Conservation (phyloP, 768 basidiomycete genomes). For the Rhizopogon vesiculosus region DNA sequence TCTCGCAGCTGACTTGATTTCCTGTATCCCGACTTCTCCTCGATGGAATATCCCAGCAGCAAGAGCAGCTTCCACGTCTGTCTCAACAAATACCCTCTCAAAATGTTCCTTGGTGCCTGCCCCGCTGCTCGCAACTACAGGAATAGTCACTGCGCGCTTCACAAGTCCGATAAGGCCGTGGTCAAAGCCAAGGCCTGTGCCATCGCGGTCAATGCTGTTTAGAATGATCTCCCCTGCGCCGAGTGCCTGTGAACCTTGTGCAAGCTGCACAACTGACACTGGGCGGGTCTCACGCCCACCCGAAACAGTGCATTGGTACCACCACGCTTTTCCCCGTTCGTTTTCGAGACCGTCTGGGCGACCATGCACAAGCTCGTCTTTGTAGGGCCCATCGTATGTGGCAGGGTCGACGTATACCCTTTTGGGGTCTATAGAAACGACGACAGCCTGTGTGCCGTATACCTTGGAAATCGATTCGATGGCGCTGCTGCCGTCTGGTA, state of each 20-base stretch:
- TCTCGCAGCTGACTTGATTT: conserved; percentile 65
- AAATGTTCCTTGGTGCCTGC: conserved; percentile 85
- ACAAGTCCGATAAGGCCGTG: conserved; percentile 75
- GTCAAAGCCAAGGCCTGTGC: conserved; percentile 91
- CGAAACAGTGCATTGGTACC: conserved; percentile 98
- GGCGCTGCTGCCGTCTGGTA: conserved; percentile 69
- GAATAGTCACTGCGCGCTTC: conserved; percentile 73
- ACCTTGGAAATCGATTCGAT: conserved; percentile 89
- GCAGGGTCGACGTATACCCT: conserved; percentile 71
- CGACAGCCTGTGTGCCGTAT: conserved; percentile 96
- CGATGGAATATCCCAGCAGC: conserved; percentile 98
- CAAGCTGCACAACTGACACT: conserved; percentile 89
- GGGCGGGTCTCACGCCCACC: conserved; percentile 84
- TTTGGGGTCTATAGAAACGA: conserved; percentile 94
- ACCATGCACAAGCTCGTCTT: conserved; percentile 51
- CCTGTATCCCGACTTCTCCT: conserved; percentile 75
- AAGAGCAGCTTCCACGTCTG: conserved; percentile 83
- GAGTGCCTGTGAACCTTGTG: conserved; percentile 80
- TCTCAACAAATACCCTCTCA: conserved; percentile 76
- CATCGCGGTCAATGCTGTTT: conserved; percentile 96
- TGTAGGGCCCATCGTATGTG: conserved; percentile 65
- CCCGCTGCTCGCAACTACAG: conserved; percentile 93
- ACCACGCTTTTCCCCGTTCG: conserved; percentile 81
- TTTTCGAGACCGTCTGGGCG: conserved; percentile 40
- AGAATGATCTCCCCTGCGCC: conserved; percentile 95